A percentile compares a stretch with the other conserved stretches of the same genome.
phyloP scores from a whole-genome alignment of 495 filamentous ascomycete genomes.

The Lasiosphaeria ovina region DNA sequence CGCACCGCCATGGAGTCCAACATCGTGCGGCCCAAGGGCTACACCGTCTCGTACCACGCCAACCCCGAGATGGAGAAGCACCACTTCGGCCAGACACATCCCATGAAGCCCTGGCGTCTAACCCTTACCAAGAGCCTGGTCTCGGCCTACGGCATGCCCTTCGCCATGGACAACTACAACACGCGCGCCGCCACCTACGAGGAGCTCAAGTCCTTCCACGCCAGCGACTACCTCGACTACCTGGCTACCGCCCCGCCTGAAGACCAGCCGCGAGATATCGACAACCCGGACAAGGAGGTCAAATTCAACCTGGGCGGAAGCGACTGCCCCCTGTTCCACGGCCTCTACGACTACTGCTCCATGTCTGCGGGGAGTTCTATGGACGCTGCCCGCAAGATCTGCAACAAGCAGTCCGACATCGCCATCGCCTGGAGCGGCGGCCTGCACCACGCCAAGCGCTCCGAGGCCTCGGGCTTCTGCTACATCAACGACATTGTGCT shows the following conservation, averaged over 20 bases:
- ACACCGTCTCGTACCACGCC: constrained; percentile 92
- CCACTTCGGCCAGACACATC: constrained; percentile 92
- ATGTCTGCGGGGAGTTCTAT: constrained; percentile 88
- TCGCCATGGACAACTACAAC: constrained; percentile 90
- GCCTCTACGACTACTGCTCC: constrained; percentile 90
- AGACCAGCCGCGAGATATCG: constrained; percentile 49
- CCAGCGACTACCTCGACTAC: constrained; percentile 86
- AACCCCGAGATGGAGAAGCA: constrained; percentile 94
- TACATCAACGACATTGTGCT: constrained; percentile 99
- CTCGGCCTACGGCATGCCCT: constrained; percentile 89
- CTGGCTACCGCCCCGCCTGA: constrained; percentile 55
- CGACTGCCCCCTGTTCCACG: constrained; percentile 96
- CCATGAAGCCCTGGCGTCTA: constrained; percentile 98
- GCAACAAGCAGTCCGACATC: constrained; percentile 82
- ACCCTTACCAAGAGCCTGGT: constrained; percentile 94
- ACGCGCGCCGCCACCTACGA: constrained; percentile 79
- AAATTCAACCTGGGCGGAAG: constrained; percentile 83
- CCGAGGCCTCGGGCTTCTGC: constrained; percentile 95
- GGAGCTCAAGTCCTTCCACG: constrained; percentile 85
- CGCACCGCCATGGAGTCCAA: constrained; percentile 67
- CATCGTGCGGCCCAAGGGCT: constrained; percentile 75
- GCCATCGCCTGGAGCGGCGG: constrained; percentile 98
- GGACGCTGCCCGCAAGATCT: constrained; percentile 87
- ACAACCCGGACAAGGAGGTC: constrained; percentile 47
- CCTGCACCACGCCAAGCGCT: constrained; percentile 95